Evolutionary conservation across 768 basidiomycete species (phyloP).

Genomic region (Punctularia strigosozonata): DNA sequence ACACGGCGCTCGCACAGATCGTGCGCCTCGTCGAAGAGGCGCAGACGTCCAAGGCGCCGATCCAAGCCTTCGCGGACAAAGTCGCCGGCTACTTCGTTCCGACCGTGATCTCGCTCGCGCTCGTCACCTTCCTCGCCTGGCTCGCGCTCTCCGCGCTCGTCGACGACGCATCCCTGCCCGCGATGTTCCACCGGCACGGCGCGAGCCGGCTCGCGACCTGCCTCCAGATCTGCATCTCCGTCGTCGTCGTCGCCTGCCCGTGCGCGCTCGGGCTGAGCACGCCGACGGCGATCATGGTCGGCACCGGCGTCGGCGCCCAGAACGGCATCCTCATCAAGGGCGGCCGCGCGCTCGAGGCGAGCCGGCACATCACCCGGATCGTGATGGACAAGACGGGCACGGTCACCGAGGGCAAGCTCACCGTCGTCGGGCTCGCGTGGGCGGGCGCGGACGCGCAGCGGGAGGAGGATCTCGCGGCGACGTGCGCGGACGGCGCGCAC

Average conservation of each 20-base stretch:
- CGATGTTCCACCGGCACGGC: constrained; percentile 77
- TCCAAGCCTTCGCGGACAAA: constrained; percentile 91
- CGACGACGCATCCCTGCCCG: constrained; percentile 50
- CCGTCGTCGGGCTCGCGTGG: constrained; percentile 72
- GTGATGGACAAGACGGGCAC: constrained; percentile 98
- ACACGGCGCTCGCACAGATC: constrained; percentile 93
- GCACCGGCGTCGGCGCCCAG: constrained; percentile 91
- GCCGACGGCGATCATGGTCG: constrained; percentile 98
- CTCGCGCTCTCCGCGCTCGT: constrained; percentile 56
- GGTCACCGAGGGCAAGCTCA: constrained; percentile 89
- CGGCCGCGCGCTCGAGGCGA: constrained; percentile 87
- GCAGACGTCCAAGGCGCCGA: constrained; percentile 95
- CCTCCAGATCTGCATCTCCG: constrained; percentile 93
- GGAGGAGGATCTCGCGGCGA: constrained; percentile 11
- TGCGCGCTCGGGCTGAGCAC: constrained; percentile 95
- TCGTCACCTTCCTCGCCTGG: constrained; percentile 78
- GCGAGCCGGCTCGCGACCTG: constrained; percentile 83
- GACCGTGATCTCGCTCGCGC: constrained; percentile 70
- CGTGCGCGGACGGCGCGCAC: constrained; percentile 54
- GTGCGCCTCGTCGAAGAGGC: constrained; percentile 96
- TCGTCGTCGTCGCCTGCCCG: constrained; percentile 96
- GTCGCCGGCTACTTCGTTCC: constrained; percentile 96
- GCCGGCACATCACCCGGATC: constrained; percentile 68
- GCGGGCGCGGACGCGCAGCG: constrained; percentile 21
- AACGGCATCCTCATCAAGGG: constrained; percentile 99